Evolutionary conservation across 106 monocot genomes (phyloP), one percentile per base, ranked within the genome.

Genomic region (Allium fistulosum): DNA sequence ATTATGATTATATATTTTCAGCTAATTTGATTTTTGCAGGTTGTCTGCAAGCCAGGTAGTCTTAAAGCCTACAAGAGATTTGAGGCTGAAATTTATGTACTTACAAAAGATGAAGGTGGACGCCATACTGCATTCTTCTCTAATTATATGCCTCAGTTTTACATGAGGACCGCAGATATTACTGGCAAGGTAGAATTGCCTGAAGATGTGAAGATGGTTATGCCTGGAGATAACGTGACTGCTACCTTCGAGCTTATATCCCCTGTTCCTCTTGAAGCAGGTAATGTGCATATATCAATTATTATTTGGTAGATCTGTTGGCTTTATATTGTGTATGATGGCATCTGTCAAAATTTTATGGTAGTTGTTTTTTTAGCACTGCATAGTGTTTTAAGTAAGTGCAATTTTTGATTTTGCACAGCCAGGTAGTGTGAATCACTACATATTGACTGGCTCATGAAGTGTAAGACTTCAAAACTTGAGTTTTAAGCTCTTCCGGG

Each of bases 181-280:
- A 94, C 94, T 8, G 94, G 94, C 16, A 94, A 88, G 64, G 94
- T 94, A 8, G 94, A 90, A 74, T 72, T 94, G 62, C 94, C 90
- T 65, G 94, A 87, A 77, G 83, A 77, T 68, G 85, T 88, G 16
- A 87, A 87, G 79, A 94, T 94, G 94, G 94, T 94, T 49, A 90
- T 94, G 94, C 94, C 94, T 18, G 94, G 94, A 28, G 93, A 90
- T 68, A 90, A 94, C 71, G 94, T 94, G 10, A 94, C 94, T n/a
- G 94, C 94, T 16, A n/a, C 58, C 52, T 94, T 90, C 72, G 94
- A 94, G 69, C 71, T 94, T 60, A 94, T 94, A 64, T 80, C 82
- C 47, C 60, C 90, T 66, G 87, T 94, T 77, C 94, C 94, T 7
- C 94, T 94, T 75, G 94, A 94, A 79, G 81, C 87, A 79, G 94